A percentile compares a stretch with the other conserved stretches of the same genome.
These are phyloP conservation scores for Termitomyces titanicus DNA, from an alignment of 768 basidiomycete species.

Conservation along the genomic window DNA sequence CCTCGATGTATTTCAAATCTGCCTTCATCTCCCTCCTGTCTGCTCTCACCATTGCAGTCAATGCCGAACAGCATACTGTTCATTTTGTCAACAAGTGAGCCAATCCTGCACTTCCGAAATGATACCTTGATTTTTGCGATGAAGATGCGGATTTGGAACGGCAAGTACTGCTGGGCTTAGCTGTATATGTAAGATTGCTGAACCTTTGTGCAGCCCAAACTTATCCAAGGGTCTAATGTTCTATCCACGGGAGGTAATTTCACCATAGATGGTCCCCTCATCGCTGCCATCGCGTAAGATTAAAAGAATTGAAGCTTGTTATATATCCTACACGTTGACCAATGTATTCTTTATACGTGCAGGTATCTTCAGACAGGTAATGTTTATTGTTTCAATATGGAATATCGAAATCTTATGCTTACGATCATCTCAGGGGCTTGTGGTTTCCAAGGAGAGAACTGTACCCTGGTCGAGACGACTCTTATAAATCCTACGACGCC, in stretches of 20 bases:
- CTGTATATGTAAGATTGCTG: not conserved
- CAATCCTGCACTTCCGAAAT: not conserved
- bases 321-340: not conserved
- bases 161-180: slow-evolving; percentile 14
- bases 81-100: slow-evolving; percentile 31
- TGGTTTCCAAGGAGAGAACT: slow-evolving; percentile 35
- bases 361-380: slow-evolving; percentile 30
- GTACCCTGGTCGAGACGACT: slow-evolving; percentile 35
- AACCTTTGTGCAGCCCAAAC: slow-evolving; percentile 19
- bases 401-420: not conserved
- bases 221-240: slow-evolving; percentile 25
- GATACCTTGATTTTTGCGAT: too few relatives aligned
- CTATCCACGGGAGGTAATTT: slow-evolving; percentile 27
- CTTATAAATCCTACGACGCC: slow-evolving; percentile 29
- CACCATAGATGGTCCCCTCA: slow-evolving; percentile 24
- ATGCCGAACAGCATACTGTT: slow-evolving; percentile 33
- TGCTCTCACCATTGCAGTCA: slow-evolving; percentile 14
- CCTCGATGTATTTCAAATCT: slow-evolving; percentile 11
- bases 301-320: not conserved
- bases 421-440: slow-evolving; percentile 23
- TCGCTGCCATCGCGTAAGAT: slow-evolving; percentile 34
- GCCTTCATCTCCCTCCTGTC: slow-evolving; percentile 15
- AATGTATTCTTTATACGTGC: not conserved
- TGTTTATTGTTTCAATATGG: too few relatives aligned
- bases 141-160: slow-evolving; percentile 30